A percentile compares a stretch with the other conserved stretches of the same genome.
These are phyloP conservation scores for Trichopus zeylanicus DNA, from an alignment of 116 monocot species.

Conservation along the genomic window DNA sequence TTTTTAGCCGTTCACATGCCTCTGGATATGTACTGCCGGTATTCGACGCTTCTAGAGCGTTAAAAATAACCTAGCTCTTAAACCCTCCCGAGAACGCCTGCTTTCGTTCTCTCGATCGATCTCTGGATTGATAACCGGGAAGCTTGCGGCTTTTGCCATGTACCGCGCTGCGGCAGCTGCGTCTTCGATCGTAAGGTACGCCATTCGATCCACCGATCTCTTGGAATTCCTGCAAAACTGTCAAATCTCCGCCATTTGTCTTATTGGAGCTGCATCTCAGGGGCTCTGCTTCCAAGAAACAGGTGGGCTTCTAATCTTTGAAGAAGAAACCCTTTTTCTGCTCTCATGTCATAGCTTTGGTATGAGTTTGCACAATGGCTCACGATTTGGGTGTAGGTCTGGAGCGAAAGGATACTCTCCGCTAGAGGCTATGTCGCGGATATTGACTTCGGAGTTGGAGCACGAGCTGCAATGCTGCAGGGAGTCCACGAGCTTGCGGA, in stretches of 20 bases:
- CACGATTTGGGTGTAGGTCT: conserved; percentile 10
- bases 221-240: neutral
- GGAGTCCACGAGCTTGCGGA: conserved; percentile 29
- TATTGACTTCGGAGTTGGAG: conserved; percentile 23
- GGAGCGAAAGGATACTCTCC: conserved; percentile 7
- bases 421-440: conserved; percentile 26
- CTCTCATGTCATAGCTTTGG: neutral
- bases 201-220: neutral
- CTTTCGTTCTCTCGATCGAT: neutral
- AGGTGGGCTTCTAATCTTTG: conserved; percentile 3
- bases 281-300: conserved; percentile 8
- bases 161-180: conserved; percentile 20
- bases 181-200: conserved; percentile 21
- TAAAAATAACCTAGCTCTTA: neutral
- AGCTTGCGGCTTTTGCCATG: conserved; percentile 20
- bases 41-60: neutral
- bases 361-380: neutral
- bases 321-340: neutral
- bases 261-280: neutral
- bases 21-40: neutral
- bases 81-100: neutral
- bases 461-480: conserved; percentile 30
- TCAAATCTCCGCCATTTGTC: neutral
- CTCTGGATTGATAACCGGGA: too few species aligned
- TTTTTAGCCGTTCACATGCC: too few species aligned